Evolutionary conservation across 2,329 filamentous ascomycete genomes (phyloP), one percentile per base, ranked within the genome.

Genomic region (Sclerotinia subarctica): DNA sequence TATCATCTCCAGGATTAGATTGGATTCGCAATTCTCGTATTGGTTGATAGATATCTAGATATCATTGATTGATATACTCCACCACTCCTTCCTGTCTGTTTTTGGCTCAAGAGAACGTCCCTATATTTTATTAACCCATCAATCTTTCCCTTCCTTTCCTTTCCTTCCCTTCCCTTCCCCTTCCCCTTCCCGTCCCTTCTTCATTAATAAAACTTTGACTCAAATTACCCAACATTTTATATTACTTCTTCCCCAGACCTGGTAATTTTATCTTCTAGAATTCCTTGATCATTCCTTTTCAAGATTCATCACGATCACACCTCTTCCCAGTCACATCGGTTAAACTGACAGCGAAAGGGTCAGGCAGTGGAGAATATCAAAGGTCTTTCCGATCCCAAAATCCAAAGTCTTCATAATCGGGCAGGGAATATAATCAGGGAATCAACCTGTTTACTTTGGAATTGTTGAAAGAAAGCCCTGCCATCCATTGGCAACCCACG

Each of bases 321-420:
- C 21, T 47, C 24, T 24, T n/a, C 58, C 58, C 44, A 49, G 58
- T 60, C 58, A 49, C 10, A 35, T 49, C 58, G 58, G 57, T 60
- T 60, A 60, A 59, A 59, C 24, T 59, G 57, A 59, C 57, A 47
- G 57, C 57, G 42, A 60, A 60, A 47, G 42, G 57, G 42, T 59
- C 57, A 11, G 57, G 57, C 57, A 47, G 57, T 47, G 57, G 44
- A 60, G 58, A 60, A 60, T 49, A 49, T 49, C 3, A 44, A 49
- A 60, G 49, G 44, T 49, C 26, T 60, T 49, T 32, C 44, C 57
- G 57, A 47, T 47, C 21, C 26, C n/a, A 29, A 47, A 44, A n/a
- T 15, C 57, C n/a, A 47, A 7, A 46, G 24, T 44, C 19, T 47
- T 47, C 57, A 47, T 26, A 47, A 13, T 32, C 19, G 8, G 19